Base-by-base conservation (phyloP, 2,329 filamentous ascomycete genomes). In the Aspergillaceae sp. region DNA sequence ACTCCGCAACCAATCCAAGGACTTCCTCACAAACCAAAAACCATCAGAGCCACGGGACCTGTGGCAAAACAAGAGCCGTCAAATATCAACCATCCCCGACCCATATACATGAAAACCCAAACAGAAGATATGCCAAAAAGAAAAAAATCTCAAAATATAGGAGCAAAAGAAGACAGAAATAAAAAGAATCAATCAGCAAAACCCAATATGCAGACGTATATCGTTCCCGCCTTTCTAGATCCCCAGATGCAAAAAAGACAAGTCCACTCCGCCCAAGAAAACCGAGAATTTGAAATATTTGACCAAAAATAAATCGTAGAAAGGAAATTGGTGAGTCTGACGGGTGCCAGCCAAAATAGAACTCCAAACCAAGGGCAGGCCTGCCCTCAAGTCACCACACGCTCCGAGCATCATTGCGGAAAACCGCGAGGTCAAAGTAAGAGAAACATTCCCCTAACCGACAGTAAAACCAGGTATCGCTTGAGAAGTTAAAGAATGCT, bases 171-270 rank as follows among this genome's bases (percentile, higher is more conserved):
- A 33, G 32, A 49, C 48, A 42, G 50, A 51, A 50, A 49, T 41
- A 50, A 55, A 56, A 50, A 53, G 51, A 51, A 50, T 48, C 49
- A 53, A 60, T 48, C 49, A 53, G 59, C 56, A 56, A 49, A 62
- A 56, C 49, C 59, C 60, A 55, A 61, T 19, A 63, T 68, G 65
- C 65, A 68, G 61, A 68, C 65, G 64, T 68, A 61, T 67, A 66
- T 68, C 65, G 63, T 68, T 67, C 65, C 65, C 65, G 63, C 64
- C 65, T 66, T 58, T 63, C 65, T 68, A 68, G 58, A 32, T 62
- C 59, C 56, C 63, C 62, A 54, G 54, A 59, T 41, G 29, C 28
- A 54, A 54, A 54, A 51, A 49, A 49, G 50, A 43, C 40, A 52
- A 51, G 42, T 38, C 36, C 36, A 38, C 36, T 38, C 36, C 36